Evolutionary conservation across 495 filamentous ascomycete species (phyloP).

Genomic region (Tricharina praecox): DNA sequence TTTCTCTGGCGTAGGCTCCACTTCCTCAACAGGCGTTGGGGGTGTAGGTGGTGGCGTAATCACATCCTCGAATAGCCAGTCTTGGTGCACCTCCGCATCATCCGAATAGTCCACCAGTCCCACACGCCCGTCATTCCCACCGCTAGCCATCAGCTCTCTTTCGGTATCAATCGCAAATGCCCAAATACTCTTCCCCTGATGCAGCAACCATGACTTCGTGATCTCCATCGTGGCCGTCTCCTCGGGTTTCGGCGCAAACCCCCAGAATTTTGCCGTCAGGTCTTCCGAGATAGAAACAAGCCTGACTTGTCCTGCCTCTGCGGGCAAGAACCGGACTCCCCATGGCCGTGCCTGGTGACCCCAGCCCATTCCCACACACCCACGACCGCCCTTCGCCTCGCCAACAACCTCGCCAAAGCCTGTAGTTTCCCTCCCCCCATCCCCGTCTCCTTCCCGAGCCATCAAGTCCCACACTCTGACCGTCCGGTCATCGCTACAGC

Average conservation of each 20-base stretch:
- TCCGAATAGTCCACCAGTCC: conserved; percentile 27
- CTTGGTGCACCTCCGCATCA: conserved; percentile 1
- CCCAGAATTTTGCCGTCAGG: conserved; percentile 53
- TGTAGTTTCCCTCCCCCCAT: conserved; percentile 29
- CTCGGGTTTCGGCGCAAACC: conserved; percentile 28
- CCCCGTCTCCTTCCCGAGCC: conserved; percentile 24
- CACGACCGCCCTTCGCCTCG: conserved; percentile 5
- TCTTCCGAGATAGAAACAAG: conserved; percentile 71
- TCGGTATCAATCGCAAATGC: conserved; percentile 37
- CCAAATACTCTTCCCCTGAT: conserved; percentile 89
- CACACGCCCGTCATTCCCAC: conserved; percentile 65
- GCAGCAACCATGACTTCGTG: conserved; percentile 38
- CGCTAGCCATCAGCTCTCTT: conserved; percentile 45
- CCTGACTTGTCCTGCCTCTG: conserved; percentile 24
- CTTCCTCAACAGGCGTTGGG: neutral
- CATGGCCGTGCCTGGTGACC: conserved; percentile 83
- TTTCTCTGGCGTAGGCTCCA: too few species aligned
- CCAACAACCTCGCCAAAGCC: conserved; percentile 4
- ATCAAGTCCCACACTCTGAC: conserved; percentile 78
- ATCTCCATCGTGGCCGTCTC: conserved; percentile 30
- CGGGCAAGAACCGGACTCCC: conserved; percentile 50
- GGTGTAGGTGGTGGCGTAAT: neutral
- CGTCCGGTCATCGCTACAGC: conserved; percentile 89
- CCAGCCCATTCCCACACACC: conserved; percentile 48
- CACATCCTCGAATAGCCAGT: conserved; percentile 15